Evolutionary conservation across 2,329 filamentous ascomycete genomes (phyloP), one percentile per base, ranked within the genome.

Genomic region (Colletotrichum trifolii): DNA sequence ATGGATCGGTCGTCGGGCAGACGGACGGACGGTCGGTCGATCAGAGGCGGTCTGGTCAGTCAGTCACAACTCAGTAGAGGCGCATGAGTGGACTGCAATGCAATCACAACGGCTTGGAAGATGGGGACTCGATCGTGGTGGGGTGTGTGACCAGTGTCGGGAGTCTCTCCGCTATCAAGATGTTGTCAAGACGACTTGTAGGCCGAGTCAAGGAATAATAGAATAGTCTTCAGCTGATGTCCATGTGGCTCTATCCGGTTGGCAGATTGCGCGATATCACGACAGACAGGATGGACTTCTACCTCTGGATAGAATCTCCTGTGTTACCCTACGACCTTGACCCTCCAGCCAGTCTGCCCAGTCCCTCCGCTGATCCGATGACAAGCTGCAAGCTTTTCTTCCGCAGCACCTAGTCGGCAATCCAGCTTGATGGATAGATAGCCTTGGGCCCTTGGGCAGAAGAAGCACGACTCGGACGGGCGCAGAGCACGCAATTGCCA

Each of bases 401-500:
- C n/a, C 43, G 17, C 40, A 15, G 39, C 42, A 54, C 25, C 25
- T 4, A 25, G 25, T 25, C 25, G 25, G 25, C 25, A 25, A 25
- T 25, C 25, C 25, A 25, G 25, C 25, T 25, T 25, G 25, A 25
- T 25, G 25, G 25, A 5, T 25, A 25, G 17, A 25, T 25, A 25
- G 25, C 25, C 25, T 25, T 5, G 25, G 25, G 25, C 4, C 25
- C 25, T 25, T 25, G 25, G 25, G 25, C 25, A 25, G 25, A 25
- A 25, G 25, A 25, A 56, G 50, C 62, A 65, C 57, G 62, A 56
- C 50, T 65, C 62, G 34, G 50, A 53, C 52, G 47, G 63, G 58
- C 47, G 43, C 49, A 25, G 52, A 66, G 58, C 58, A 66, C 63
- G 58, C 58, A 46, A 63, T 63, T 12, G 33, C 47, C 34, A 42